Percentiles rank a stretch among this genome's conserved stretches.
phyloP scores from a whole-genome alignment of 1,284 basidiomycete species.

The Ustilago vetiveriae region DNA sequence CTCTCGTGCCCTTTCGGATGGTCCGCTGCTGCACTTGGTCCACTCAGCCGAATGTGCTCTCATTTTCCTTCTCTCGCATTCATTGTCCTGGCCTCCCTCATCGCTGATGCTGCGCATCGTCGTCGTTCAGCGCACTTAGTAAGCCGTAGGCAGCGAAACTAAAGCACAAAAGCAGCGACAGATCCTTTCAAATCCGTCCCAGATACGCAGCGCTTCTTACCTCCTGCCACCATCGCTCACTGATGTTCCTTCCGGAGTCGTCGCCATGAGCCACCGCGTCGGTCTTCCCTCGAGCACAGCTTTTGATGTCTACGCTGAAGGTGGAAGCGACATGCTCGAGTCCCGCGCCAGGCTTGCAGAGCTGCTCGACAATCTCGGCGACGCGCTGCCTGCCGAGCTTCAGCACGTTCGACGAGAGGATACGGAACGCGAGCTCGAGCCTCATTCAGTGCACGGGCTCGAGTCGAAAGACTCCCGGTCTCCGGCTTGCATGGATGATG shows the following conservation, averaged over 20 bases:
- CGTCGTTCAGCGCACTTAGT: no score
- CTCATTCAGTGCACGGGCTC: not conserved
- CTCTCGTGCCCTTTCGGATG: not conserved
- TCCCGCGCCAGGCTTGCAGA: constrained; percentile 16
- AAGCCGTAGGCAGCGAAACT: no score
- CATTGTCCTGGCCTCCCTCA: no score
- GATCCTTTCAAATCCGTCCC: no score
- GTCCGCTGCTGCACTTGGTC: no score
- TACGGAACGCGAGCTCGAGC: not conserved
- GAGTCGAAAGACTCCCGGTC: no score
- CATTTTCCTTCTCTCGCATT: no score
- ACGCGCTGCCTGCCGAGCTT: constrained; percentile 8
- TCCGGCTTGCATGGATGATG: no score
- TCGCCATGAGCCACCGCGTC: not conserved
- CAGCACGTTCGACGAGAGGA: constrained; percentile 16
- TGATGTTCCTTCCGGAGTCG: not conserved
- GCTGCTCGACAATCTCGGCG: constrained; percentile 14
- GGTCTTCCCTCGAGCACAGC: not conserved
- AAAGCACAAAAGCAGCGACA: no score
- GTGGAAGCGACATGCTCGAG: constrained; percentile 3
- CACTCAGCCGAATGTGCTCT: no score
- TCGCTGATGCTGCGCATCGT: no score
- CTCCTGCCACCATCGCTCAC: not conserved
- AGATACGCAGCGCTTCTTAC: no score
- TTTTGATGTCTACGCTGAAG: constrained; percentile 11